Evolutionary conservation across 2,329 filamentous ascomycete genomes (phyloP).

Genomic region (Penicillium sp.): DNA sequence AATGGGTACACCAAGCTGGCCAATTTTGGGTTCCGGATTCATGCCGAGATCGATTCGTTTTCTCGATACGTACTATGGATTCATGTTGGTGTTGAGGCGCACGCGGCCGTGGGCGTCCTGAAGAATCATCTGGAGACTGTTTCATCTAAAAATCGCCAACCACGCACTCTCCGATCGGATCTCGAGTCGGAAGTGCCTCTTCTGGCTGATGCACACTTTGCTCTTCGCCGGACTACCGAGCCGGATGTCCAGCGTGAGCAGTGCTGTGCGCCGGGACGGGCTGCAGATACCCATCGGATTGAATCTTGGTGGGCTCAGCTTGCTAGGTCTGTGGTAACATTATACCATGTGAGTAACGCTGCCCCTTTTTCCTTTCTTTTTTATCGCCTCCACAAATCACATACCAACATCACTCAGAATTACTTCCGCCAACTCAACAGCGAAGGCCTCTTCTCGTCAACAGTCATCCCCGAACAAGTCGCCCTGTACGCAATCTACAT

Average conservation of each 20-base stretch:
- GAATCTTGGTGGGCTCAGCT: slow-evolving; percentile 16
- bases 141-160: slow-evolving; percentile 5
- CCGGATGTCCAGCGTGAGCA: slow-evolving; percentile 5
- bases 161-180: slow-evolving; percentile 13
- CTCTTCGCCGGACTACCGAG: slow-evolving; percentile 1
- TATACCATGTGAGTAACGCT: slow-evolving; percentile 5
- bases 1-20: slow-evolving; percentile 21
- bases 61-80: slow-evolving; percentile 24
- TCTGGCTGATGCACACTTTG: slow-evolving; percentile 8
- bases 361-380: not conserved
- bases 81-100: slow-evolving; percentile 14
- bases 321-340: slow-evolving; percentile 6
- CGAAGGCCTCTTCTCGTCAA: slow-evolving; percentile 7
- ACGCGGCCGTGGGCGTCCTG: slow-evolving; percentile 18
- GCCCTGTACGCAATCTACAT: slow-evolving; percentile 13
- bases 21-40: slow-evolving; percentile 22
- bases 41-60: slow-evolving; percentile 23
- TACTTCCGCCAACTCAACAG: slow-evolving; percentile 11
- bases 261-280: slow-evolving; percentile 11
- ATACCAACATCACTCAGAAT: slow-evolving; percentile 2
- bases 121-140: slow-evolving; percentile 15
- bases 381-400: too few species aligned
- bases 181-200: slow-evolving; percentile 8
- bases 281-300: slow-evolving; percentile 14
- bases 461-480: slow-evolving; percentile 9